Base-by-base conservation (phyloP, 345 rosid species). In the Turritis glabra region DNA sequence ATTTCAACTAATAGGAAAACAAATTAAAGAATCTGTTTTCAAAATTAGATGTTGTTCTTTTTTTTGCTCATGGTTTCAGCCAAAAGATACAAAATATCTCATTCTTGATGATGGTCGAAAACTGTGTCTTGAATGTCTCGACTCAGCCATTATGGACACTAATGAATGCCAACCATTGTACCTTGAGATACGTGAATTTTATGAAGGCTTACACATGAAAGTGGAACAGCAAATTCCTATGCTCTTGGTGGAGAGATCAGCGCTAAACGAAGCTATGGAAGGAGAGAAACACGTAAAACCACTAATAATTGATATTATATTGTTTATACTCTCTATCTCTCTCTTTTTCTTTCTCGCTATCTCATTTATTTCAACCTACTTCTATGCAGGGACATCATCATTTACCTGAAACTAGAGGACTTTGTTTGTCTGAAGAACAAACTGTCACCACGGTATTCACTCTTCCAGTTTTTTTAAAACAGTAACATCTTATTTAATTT, bases 371-470 rank as follows among this genome's bases (percentile, higher is more conserved):
- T 41, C 7, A 63, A 26, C 57, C 8, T 2, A 8, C 30, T 13
- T 64, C 8, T 8, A 30, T 57, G 23, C 73, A 92, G 99, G 99
- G 97, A 62, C 92, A 95, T 77, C 98, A 88, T 84, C 99, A 92
- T 83, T 79, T 95, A 69, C 90, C 99, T 18, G 99, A 95, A 81
- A 95, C 99, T 0, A 89, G 99, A 83, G 99, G 99, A 74, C 98
- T 95, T 30, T 95, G 99, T 85, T 79, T 95, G 82, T 95, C 98
- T 0, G 96, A 95, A 84, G 99, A 92, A 64, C 98, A 92, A 82
- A 92, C 98, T 14, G 86, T 95, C 47, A 83, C 96, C 38, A 95
- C 92, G 3, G 99, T 76, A 74, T 86, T 6, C 80, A 53, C 21
- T 30, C 58, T 17, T 44, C 50, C 21, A 44, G 4, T n/a, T 44